These are phyloP conservation scores for Backusella sp. DNA, from an alignment of 192 early-diverging fungal genomes.

Conservation along the genomic window DNA sequence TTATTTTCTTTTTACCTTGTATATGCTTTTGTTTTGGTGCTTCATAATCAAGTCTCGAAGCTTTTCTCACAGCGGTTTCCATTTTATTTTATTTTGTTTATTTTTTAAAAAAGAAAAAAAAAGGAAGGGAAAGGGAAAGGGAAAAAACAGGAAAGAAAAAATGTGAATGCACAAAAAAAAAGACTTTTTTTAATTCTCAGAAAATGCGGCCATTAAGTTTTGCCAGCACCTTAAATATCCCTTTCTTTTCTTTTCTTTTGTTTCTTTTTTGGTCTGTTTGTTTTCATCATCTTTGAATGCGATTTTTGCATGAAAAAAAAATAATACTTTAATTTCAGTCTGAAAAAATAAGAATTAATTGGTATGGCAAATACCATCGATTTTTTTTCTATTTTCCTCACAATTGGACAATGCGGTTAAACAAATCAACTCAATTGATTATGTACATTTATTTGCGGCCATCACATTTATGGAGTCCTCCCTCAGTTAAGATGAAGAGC, in stretches of 20 bases:
- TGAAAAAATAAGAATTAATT: neutral
- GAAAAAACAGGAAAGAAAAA: slow-evolving; percentile 12
- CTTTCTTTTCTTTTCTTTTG: neutral
- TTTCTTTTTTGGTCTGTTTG: neutral
- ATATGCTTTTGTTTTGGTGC: slow-evolving; percentile 98
- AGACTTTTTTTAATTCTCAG: neutral
- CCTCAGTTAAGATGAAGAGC: neutral
- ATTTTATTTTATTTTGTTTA: slow-evolving; percentile 24
- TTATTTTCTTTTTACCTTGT: slow-evolving; percentile 42
- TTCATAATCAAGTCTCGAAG: slow-evolving; percentile 79
- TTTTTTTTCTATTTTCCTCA: neutral
- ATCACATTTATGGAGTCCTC: neutral
- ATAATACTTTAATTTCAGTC: neutral
- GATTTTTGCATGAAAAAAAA: slow-evolving; percentile 1
- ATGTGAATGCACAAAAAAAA: neutral
- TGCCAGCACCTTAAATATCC: neutral
- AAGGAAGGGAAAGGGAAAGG: neutral
- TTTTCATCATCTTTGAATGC: neutral
- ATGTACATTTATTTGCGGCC: neutral
- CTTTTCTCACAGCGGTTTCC: slow-evolving; percentile 72
- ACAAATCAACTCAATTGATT: neutral
- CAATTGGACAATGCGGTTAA: neutral
- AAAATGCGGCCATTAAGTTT: neutral
- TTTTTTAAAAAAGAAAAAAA: neutral
- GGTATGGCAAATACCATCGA: neutral